phyloP scores from a whole-genome alignment of 768 basidiomycete species.

The Mycena polygramma region DNA sequence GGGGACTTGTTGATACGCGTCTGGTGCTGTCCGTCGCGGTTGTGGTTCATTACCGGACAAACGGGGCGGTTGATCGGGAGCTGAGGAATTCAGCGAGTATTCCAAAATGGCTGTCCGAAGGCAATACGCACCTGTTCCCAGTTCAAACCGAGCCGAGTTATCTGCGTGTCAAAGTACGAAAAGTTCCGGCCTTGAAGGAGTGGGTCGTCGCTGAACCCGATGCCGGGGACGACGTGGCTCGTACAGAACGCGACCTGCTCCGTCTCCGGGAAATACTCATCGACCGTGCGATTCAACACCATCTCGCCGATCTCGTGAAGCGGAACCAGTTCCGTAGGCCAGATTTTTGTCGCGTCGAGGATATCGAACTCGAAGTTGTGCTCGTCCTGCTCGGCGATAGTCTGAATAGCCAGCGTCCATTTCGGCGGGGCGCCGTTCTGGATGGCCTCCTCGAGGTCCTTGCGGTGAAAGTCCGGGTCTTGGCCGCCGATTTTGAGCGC shows the following conservation, averaged over 20 bases:
- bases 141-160: conserved; percentile 81
- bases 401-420: conserved; percentile 86
- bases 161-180: conserved; percentile 89
- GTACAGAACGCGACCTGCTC: conserved; percentile 95
- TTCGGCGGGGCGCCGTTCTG: conserved; percentile 75
- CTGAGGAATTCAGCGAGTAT: background rate
- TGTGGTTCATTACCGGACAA: background rate
- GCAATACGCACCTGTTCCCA: conserved; percentile 63
- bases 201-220: conserved; percentile 83
- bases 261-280: conserved; percentile 88
- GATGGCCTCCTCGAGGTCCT: conserved; percentile 90
- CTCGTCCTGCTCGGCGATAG: conserved; percentile 77
- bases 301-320: conserved; percentile 84
- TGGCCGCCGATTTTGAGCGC: conserved; percentile 86
- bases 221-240: conserved; percentile 73
- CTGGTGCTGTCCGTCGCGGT: conserved; percentile 64
- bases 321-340: conserved; percentile 87
- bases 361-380: conserved; percentile 91
- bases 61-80: conserved; percentile 76
- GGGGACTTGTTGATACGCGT: conserved; percentile 68
- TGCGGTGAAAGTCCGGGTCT: conserved; percentile 93
- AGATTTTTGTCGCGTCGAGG: conserved; percentile 88
- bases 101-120: too few species aligned
- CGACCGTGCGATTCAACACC: conserved; percentile 70
- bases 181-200: conserved; percentile 89